phyloP scores from a whole-genome alignment of 805 yeast species.

The Candida mattraensis region DNA sequence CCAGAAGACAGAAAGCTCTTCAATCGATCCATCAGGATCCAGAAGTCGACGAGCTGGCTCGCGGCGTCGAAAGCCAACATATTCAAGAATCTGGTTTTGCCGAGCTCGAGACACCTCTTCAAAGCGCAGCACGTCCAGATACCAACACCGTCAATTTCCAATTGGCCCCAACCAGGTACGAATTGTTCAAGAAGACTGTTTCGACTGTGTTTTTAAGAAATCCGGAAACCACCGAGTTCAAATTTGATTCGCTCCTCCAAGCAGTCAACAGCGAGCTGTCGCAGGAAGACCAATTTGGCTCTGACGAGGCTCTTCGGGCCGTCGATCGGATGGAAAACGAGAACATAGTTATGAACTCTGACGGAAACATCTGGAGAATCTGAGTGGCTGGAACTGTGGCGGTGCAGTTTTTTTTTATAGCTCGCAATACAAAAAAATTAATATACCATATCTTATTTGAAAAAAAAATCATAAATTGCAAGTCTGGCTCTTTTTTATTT shows the following conservation, averaged over 20 bases:
- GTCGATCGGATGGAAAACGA: constrained; percentile 41
- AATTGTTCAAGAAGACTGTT: constrained; percentile 44
- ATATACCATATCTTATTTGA: too few species aligned
- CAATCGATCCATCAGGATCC: constrained; percentile 29
- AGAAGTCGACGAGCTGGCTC: constrained; percentile 24
- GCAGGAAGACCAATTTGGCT: constrained; percentile 48
- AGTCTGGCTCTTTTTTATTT: background rate
- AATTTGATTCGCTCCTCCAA: constrained; percentile 24
- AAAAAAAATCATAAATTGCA: too few species aligned
- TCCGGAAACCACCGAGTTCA: constrained; percentile 39
- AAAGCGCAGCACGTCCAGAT: constrained; percentile 18
- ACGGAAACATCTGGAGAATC: constrained; percentile 48
- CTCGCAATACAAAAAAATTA: too few species aligned
- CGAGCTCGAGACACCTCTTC: constrained; percentile 11
- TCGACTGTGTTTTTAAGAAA: constrained; percentile 43
- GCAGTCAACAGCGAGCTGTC: constrained; percentile 29
- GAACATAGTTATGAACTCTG: constrained; percentile 49
- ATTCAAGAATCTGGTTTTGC: constrained; percentile 10
- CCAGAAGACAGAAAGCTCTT: constrained; percentile 23
- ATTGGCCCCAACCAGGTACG: constrained; percentile 51
- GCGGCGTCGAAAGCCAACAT: constrained; percentile 25
- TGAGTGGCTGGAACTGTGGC: too few species aligned
- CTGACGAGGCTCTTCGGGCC: constrained; percentile 45
- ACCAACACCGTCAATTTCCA: constrained; percentile 28
- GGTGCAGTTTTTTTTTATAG: too few species aligned